Base-by-base conservation (phyloP, 352 stramenopile species). In the Aphanomyces invadans region DNA sequence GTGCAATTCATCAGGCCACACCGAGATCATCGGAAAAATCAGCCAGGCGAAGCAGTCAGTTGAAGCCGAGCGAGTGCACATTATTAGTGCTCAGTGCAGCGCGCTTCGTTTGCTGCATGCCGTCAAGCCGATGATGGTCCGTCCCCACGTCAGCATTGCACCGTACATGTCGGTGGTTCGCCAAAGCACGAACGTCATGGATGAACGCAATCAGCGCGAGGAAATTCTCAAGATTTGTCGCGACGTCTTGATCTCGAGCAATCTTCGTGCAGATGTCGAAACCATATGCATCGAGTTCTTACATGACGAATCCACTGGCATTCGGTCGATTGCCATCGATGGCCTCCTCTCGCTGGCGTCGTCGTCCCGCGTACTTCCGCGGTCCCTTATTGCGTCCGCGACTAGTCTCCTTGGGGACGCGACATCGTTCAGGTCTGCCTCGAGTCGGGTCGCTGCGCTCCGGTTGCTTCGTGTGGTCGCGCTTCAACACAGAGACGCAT, bases 141-240 rank as follows among this genome's bases (percentile, higher is more conserved):
- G 21, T 9, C 25, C 55, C 5, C 55, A 64, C 15, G 25, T 64
- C 23, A 46, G 32, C 19, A 23, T 29, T 17, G 25, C 36, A 4
- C 31, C 12, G 55, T 64, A 52, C 33, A 31, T 64, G 19, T 11
- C 38, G 4, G 23, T 51, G 21, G 21, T 64, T 2, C 55, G 55
- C 11, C 55, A 64, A 26, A 64, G 55, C 39, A 45, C 17, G 15
- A 64, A 64, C 38, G n/a, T 64, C 36, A 36, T 64, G 21, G 55
- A 64, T 26, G 55, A 64, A 28, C 36, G 55, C 36, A 48, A 64
- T 19, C 36, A 49, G 21, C 55, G 55, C 38, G 55, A 64, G 52
- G 55, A 64, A 28, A 19, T 64, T 4, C 25, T 64, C 11, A 32
- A 36, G 55, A 48, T 64, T 17, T 36, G 36, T 19, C 17, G 25